These are phyloP conservation scores for Myrica gale DNA, from an alignment of 306 rosid genomes.

Conservation along the genomic window DNA sequence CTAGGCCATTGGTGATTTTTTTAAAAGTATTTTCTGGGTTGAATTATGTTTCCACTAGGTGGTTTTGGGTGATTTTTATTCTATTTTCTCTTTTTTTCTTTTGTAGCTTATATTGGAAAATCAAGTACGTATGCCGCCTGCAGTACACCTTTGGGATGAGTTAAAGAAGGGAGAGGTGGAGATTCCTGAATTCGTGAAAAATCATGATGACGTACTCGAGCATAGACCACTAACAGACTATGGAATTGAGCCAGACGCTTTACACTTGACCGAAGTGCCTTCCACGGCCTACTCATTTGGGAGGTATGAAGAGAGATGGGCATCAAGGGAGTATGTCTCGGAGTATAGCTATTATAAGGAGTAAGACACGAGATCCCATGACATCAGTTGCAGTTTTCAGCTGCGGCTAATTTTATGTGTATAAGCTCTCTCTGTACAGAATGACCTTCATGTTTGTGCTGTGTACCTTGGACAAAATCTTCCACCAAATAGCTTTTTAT, in stretches of 20 bases:
- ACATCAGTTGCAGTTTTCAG: neutral
- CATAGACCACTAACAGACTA: slow-evolving; percentile 92
- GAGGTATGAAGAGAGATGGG: slow-evolving; percentile 75
- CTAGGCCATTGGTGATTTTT: neutral
- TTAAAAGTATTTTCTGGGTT: neutral
- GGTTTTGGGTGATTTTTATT: neutral
- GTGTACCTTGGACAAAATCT: neutral
- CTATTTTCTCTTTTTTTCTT: neutral
- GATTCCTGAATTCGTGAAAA: slow-evolving; percentile 81
- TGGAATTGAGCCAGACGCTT: slow-evolving; percentile 85
- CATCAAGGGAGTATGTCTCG: slow-evolving; percentile 48
- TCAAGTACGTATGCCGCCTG: slow-evolving; percentile 79
- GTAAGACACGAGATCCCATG: neutral
- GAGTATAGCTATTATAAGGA: slow-evolving; percentile 27
- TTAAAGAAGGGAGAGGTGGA: slow-evolving; percentile 73
- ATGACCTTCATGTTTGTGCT: slow-evolving; percentile 23
- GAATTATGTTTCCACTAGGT: neutral
- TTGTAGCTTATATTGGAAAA: slow-evolving; percentile 86
- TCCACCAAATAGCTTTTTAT: neutral
- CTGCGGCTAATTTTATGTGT: neutral
- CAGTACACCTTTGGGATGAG: slow-evolving; percentile 95
- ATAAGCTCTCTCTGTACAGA: slow-evolving; percentile 36
- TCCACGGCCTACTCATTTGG: slow-evolving; percentile 60
- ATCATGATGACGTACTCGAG: slow-evolving; percentile 78
- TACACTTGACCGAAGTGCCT: slow-evolving; percentile 58